Percentiles rank a stretch among this genome's conserved stretches.
Conservation (phyloP, 1,284 basidiomycete species). For the Austroboletus novae-zelandiae region DNA sequence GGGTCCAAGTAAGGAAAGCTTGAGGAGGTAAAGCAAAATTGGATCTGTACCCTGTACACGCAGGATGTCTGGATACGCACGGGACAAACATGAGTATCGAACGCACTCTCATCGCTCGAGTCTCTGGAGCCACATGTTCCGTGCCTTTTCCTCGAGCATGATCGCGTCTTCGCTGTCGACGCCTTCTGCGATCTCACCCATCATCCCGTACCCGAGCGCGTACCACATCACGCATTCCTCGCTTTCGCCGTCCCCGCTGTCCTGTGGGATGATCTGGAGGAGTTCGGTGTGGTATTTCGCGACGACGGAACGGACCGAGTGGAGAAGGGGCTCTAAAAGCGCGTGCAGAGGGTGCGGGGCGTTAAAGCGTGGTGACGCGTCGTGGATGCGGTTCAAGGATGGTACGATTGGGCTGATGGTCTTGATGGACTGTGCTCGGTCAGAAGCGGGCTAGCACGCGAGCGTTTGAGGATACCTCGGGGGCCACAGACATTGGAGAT, state of each 20-base stretch:
- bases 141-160: slow-evolving; percentile 50
- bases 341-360: slow-evolving; percentile 53
- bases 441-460: slow-evolving; percentile 5
- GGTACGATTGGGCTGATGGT: slow-evolving; percentile 55
- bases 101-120: slow-evolving; percentile 74
- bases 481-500: slow-evolving; percentile 74
- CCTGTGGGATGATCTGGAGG: slow-evolving; percentile 53
- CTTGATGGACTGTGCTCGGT: slow-evolving; percentile 58
- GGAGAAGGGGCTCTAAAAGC: slow-evolving; percentile 55
- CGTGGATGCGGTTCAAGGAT: slow-evolving; percentile 48
- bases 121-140: slow-evolving; percentile 52
- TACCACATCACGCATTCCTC: slow-evolving; percentile 78
- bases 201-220: slow-evolving; percentile 53
- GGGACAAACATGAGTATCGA: neutral
- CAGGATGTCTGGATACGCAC: slow-evolving; percentile 4
- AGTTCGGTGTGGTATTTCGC: slow-evolving; percentile 66
- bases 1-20: slow-evolving; percentile 57
- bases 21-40: slow-evolving; percentile 67
- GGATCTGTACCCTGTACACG: slow-evolving; percentile 60
- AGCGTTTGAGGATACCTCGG: slow-evolving; percentile 46
- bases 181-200: slow-evolving; percentile 25
- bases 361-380: slow-evolving; percentile 21
- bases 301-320: slow-evolving; percentile 51
- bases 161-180: slow-evolving; percentile 27
- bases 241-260: slow-evolving; percentile 55